A percentile compares a stretch with the other conserved stretches of the same genome.
These are phyloP conservation scores for Diaporthe nobilis DNA, from an alignment of 2,329 filamentous ascomycete species.

Conservation along the genomic window DNA sequence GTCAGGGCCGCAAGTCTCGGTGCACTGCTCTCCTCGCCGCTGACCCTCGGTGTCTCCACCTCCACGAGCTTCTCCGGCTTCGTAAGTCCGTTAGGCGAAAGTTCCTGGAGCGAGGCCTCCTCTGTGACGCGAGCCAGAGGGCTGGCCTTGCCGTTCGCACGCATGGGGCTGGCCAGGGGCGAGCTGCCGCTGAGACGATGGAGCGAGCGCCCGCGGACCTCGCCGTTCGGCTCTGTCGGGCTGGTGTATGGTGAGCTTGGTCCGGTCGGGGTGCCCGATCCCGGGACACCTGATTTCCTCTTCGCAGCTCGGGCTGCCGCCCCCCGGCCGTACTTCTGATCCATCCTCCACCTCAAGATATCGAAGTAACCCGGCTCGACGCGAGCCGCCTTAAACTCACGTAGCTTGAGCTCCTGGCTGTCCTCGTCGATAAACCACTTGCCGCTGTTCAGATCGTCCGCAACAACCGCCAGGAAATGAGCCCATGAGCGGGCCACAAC, in stretches of 20 bases:
- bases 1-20: constrained; percentile 53
- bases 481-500: constrained; percentile 95
- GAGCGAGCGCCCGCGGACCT: constrained; percentile 78
- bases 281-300: constrained; percentile 65
- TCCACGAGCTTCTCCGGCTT: constrained; percentile 67
- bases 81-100: constrained; percentile 54
- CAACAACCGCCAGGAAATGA: constrained; percentile 85
- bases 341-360: constrained; percentile 93
- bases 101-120: constrained; percentile 65
- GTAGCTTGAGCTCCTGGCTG: constrained; percentile 88
- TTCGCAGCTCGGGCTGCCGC: constrained; percentile 58
- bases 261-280: constrained; percentile 60
- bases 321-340: constrained; percentile 89
- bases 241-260: constrained; percentile 75
- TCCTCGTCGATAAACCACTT: constrained; percentile 97
- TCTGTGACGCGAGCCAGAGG: constrained; percentile 83
- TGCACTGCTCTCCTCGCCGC: constrained; percentile 56
- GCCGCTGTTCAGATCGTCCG: constrained; percentile 90
- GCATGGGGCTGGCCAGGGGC: constrained; percentile 74
- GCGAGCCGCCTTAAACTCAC: constrained; percentile 89
- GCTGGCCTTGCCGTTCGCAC: constrained; percentile 77
- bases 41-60: constrained; percentile 67
- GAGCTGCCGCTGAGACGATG: constrained; percentile 77
- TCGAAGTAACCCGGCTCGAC: constrained; percentile 96
- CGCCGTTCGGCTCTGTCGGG: constrained; percentile 71